These are phyloP conservation scores for Lolium perenne DNA, from an alignment of 176 grass and related monocot species.

Conservation along the genomic window DNA sequence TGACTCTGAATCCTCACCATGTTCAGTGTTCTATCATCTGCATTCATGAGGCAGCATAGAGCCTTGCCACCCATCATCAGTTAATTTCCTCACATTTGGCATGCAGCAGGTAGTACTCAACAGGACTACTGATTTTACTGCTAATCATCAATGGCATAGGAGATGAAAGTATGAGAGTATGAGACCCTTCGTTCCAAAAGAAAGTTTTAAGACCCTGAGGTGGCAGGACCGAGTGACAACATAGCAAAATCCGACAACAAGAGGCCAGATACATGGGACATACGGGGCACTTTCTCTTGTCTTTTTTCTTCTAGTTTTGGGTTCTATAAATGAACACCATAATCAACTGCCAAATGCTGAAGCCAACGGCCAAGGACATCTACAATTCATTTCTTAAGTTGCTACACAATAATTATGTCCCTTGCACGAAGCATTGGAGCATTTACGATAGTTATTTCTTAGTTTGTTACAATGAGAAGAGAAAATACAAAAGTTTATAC, in stretches of 20 bases:
- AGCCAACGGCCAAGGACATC: no score
- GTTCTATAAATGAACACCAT: not conserved
- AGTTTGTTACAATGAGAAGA: no score
- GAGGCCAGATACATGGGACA: not conserved
- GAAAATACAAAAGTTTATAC: no score
- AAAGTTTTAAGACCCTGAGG: no score
- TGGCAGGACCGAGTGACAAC: no score
- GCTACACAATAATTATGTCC: no score
- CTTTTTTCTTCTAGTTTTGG: not conserved
- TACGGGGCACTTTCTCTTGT: not conserved
- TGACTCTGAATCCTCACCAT: not conserved
- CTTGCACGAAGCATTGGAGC: no score
- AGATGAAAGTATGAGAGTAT: no score
- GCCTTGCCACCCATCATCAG: not conserved
- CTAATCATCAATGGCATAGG: not conserved
- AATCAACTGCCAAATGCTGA: no score
- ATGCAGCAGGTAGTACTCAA: not conserved
- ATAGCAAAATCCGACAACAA: not conserved
- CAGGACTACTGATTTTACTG: not conserved
- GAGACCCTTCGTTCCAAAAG: no score
- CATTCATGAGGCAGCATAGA: not conserved
- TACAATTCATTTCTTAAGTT: no score
- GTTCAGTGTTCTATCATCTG: not conserved
- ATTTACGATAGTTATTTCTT: no score
- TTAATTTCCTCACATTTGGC: conserved; percentile 6